Evolutionary conservation across 306 rosid species (phyloP).

Genomic region (Potentilla sterilis): DNA sequence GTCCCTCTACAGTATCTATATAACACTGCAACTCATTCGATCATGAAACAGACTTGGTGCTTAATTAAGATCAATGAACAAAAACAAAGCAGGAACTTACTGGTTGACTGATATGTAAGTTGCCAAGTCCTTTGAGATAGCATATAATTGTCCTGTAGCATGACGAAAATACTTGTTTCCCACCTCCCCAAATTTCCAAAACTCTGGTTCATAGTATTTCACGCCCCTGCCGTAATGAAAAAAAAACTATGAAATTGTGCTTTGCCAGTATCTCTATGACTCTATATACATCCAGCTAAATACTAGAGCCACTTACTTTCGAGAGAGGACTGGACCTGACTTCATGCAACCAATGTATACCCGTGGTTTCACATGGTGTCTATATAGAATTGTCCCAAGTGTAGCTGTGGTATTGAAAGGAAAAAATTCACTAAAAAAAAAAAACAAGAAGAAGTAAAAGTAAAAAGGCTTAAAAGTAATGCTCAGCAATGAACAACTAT

Average conservation of each 20-base stretch:
- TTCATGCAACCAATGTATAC: conserved; percentile 95
- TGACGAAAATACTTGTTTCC: conserved; percentile 94
- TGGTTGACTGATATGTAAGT: conserved; percentile 66
- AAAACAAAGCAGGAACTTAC: conserved; percentile 44
- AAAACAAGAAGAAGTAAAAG: background rate
- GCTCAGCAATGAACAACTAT: background rate
- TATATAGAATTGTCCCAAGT: conserved; percentile 55
- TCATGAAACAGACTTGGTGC: background rate
- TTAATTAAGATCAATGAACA: conserved; percentile 5
- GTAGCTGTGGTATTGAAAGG: conserved; percentile 46
- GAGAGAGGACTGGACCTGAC: conserved; percentile 86
- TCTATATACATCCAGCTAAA: background rate
- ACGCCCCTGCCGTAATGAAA: conserved; percentile 61
- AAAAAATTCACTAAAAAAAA: conserved; percentile 17
- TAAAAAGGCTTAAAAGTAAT: background rate
- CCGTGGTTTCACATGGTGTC: conserved; percentile 59
- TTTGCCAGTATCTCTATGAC: background rate
- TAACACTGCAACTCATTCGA: background rate
- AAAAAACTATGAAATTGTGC: conserved; percentile 22
- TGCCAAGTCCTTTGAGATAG: conserved; percentile 78
- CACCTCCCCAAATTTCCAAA: conserved; percentile 81
- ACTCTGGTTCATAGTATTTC: conserved; percentile 88
- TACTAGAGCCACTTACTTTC: conserved; percentile 53
- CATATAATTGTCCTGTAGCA: conserved; percentile 90
- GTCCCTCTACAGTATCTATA: background rate